These are phyloP conservation scores for Arabidopsis thaliana DNA, from an alignment of 345 rosid species.

Conservation along the genomic window TAIR10.1 NC_003074.8:23169501-23170000, in stretches of 20 bases:
- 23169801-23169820: not conserved
- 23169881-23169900: not conserved
- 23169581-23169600: not conserved
- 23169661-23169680: not conserved
- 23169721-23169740: not conserved
- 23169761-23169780: not conserved
- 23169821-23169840: not conserved
- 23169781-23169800: not conserved
- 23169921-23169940: not conserved
- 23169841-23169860: not conserved
- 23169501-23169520: constrained; percentile 18
- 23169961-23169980: not conserved
- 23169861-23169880: not conserved
- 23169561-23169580: constrained; percentile 33
- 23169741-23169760: not conserved
- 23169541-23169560: constrained; percentile 11
- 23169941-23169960: not conserved
- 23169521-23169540: constrained; percentile 27
- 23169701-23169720: not conserved
- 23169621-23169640: not conserved
- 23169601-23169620: not conserved
- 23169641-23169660: not conserved
- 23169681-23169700: not conserved
- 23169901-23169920: not conserved
- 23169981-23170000: not conserved